phyloP scores from a whole-genome alignment of 2,329 filamentous ascomycete genomes.

The Colletotrichum phormii region DNA sequence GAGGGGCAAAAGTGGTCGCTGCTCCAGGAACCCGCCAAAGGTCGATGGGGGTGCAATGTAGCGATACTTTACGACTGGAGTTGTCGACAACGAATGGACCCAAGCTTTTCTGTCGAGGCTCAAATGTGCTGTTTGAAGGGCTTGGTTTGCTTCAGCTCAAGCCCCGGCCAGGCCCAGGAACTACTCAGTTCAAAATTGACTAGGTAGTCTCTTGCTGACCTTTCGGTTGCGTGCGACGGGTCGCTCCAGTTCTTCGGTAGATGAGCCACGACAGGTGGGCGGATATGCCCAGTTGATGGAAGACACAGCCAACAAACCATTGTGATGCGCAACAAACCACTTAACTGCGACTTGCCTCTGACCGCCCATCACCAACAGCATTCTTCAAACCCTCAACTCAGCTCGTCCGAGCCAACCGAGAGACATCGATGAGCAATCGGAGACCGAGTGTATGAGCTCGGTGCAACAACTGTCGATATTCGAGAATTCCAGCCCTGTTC shows the following conservation, averaged over 20 bases:
- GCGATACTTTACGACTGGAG: constrained; percentile 11
- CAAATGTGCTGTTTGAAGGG: not conserved
- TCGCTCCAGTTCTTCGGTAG: constrained; percentile 23
- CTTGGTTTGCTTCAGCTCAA: constrained; percentile 11
- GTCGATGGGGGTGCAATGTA: constrained; percentile 17
- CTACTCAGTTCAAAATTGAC: not conserved
- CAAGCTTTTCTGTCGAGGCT: constrained; percentile 22
- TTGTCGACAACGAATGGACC: constrained; percentile 1
- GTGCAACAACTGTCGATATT: constrained; percentile 1
- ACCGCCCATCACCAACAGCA: not conserved
- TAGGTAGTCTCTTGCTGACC: constrained; percentile 16
- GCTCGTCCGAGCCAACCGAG: not conserved
- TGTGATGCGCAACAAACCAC: constrained; percentile 25
- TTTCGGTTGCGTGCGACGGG: constrained; percentile 17
- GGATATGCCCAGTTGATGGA: not conserved
- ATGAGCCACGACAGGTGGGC: constrained; percentile 4
- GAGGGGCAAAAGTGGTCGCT: constrained; percentile 30
- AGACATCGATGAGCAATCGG: constrained; percentile 1
- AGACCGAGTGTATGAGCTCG: constrained; percentile 8
- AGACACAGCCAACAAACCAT: constrained; percentile 27
- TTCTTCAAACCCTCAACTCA: not conserved
- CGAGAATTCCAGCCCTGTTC: constrained; percentile 18
- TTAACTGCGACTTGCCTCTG: constrained; percentile 18
- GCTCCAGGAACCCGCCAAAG: constrained; percentile 30
- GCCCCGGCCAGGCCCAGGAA: not conserved